Conservation (phyloP, 495 filamentous ascomycete genomes). For the Penicillium subrubescens region DNA sequence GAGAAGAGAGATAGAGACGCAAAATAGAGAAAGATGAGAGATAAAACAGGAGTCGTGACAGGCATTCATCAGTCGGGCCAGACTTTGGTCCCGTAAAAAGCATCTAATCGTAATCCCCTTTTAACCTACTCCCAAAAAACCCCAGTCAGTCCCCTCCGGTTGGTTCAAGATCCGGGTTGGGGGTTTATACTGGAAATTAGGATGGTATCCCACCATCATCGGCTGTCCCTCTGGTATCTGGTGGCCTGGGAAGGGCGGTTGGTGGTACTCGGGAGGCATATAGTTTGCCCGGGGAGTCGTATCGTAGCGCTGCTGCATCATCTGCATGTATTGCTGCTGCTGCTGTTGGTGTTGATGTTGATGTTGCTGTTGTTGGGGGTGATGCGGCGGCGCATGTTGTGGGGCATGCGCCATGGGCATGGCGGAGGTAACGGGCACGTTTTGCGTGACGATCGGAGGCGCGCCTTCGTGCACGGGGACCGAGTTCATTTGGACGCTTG, state of each 20-base stretch:
- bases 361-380: conserved; percentile 36
- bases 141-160: conserved; percentile 51
- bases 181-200: conserved; percentile 43
- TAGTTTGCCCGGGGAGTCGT: conserved; percentile 37
- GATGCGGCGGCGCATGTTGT: conserved; percentile 34
- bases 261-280: conserved; percentile 41
- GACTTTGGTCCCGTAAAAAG: conserved; percentile 5
- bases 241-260: conserved; percentile 31
- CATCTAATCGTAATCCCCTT: conserved; percentile 23
- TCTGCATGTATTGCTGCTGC: conserved; percentile 40
- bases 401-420: conserved; percentile 38
- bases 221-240: conserved; percentile 38
- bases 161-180: conserved; percentile 43
- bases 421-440: conserved; percentile 35
- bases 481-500: conserved; percentile 34
- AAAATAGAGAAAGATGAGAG: conserved; percentile 1
- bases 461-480: conserved; percentile 35
- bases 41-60: conserved; percentile 27
- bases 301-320: conserved; percentile 46
- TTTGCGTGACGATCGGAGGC: conserved; percentile 36
- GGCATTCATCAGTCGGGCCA: conserved; percentile 30
- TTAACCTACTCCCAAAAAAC: conserved; percentile 51
- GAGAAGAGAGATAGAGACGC: background rate
- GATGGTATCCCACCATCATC: conserved; percentile 43
- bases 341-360: conserved; percentile 29